Percentiles rank a stretch among this genome's conserved stretches.
Conservation (phyloP, 2,329 filamentous ascomycete species). For the Westerdykella ornata region DNA sequence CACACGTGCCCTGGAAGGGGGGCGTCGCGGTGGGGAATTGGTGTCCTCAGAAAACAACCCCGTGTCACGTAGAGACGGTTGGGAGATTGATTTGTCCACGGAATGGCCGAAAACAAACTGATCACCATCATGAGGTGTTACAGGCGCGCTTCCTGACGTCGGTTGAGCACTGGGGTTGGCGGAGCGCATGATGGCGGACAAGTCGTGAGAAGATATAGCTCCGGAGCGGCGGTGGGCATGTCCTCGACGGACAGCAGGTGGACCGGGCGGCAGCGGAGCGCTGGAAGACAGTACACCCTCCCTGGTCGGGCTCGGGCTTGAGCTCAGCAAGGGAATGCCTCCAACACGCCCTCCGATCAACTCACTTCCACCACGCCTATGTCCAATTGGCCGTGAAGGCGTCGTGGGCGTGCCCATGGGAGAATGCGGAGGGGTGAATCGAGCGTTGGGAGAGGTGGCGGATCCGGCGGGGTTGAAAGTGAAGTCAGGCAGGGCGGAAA, state of each 20-base stretch:
- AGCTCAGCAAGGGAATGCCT: slow-evolving; percentile 55
- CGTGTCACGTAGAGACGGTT: slow-evolving; percentile 31
- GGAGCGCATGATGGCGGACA: slow-evolving; percentile 62
- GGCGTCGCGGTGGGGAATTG: slow-evolving; percentile 30
- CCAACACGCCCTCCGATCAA: slow-evolving; percentile 64
- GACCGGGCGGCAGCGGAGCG: slow-evolving; percentile 43
- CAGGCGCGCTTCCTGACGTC: slow-evolving; percentile 57
- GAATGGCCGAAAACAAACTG: slow-evolving; percentile 30
- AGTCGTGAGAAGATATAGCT: slow-evolving; percentile 76
- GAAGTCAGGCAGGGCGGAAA: slow-evolving; percentile 43
- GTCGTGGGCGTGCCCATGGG: slow-evolving; percentile 35
- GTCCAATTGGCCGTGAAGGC: slow-evolving; percentile 50
- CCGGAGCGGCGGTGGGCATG: slow-evolving; percentile 75
- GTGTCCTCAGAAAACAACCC: slow-evolving; percentile 23
- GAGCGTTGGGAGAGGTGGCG: slow-evolving; percentile 23
- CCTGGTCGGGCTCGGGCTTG: slow-evolving; percentile 66
- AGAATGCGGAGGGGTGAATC: slow-evolving; percentile 35
- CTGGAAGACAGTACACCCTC: slow-evolving; percentile 50
- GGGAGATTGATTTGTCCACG: slow-evolving; percentile 35
- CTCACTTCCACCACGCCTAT: slow-evolving; percentile 75
- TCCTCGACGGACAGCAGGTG: slow-evolving; percentile 54
- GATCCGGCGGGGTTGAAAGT: slow-evolving; percentile 44
- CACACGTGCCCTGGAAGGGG: slow-evolving; percentile 57
- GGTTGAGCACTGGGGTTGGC: slow-evolving; percentile 47
- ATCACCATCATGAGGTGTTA: slow-evolving; percentile 51